A percentile compares a stretch with the other conserved stretches of the same genome.
Evolutionary conservation across 139 green algal species (phyloP).

Genomic region (Nannochloris sp.): DNA sequence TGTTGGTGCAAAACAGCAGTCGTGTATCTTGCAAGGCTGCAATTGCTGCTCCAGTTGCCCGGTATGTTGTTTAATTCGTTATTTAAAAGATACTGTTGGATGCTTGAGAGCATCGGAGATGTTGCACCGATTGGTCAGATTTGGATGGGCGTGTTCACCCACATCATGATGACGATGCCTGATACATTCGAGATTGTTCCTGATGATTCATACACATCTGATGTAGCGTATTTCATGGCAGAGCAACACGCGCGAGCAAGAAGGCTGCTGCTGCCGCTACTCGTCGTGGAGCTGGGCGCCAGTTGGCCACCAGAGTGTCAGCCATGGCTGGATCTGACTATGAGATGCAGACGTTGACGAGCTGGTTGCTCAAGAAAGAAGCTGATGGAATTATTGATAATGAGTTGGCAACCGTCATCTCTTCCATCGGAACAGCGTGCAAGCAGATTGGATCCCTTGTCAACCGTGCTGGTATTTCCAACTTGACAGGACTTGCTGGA

Average conservation of each 20-base stretch:
- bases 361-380: conserved; percentile 48
- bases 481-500: conserved; percentile 62
- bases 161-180: too few relatives aligned
- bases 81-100: too few relatives aligned
- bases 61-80: background rate
- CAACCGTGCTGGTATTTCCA: conserved; percentile 81
- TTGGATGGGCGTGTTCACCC: too few relatives aligned
- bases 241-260: too few relatives aligned
- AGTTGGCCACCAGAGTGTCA: too few relatives aligned
- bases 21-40: background rate
- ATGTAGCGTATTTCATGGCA: too few relatives aligned
- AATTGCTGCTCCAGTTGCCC: background rate
- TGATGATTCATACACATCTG: too few relatives aligned
- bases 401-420: conserved; percentile 89
- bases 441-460: conserved; percentile 97
- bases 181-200: too few relatives aligned
- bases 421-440: conserved; percentile 87
- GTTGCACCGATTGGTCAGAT: too few relatives aligned
- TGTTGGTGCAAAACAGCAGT: background rate
- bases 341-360: conserved; percentile 27
- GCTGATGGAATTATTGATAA: conserved; percentile 74
- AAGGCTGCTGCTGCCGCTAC: too few relatives aligned
- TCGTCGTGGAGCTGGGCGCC: too few relatives aligned
- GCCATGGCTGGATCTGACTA: background rate
- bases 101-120: too few relatives aligned